Conservation (phyloP, 2,329 filamentous ascomycete species). For the Aspergillus tubingensis region DNA sequence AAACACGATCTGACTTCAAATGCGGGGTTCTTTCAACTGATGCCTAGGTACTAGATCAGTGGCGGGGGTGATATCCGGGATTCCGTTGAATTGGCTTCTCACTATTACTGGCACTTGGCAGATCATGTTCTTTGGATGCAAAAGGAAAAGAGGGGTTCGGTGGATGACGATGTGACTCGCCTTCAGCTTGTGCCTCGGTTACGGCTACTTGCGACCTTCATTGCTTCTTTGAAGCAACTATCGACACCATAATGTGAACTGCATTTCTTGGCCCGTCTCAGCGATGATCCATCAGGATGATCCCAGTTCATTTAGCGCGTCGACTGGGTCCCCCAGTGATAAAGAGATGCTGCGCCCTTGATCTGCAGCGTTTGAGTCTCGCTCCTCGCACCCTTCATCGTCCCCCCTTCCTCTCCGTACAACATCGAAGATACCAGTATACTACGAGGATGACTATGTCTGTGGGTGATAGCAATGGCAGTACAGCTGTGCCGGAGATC, state of each 20-base stretch:
- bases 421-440: background rate
- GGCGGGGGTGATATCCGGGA: background rate
- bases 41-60: background rate
- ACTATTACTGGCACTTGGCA: background rate
- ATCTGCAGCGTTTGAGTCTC: background rate
- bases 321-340: background rate
- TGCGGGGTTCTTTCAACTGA: background rate
- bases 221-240: background rate
- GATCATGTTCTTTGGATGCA: background rate
- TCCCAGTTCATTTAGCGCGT: background rate
- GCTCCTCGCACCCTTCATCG: background rate
- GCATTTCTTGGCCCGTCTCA: background rate
- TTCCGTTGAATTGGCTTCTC: background rate
- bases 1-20: background rate
- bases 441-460: constrained; percentile 30
- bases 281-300: background rate
- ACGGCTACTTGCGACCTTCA: background rate
- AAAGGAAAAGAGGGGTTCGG: background rate
- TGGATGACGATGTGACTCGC: background rate
- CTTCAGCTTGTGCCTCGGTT: background rate
- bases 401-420: background rate
- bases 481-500: constrained; percentile 38
- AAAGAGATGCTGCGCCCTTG: background rate
- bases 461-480: too few relatives aligned
- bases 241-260: background rate